These are phyloP conservation scores for Plectranthus barbatus DNA, from an alignment of 257 asterid species.

Conservation along the genomic window DNA sequence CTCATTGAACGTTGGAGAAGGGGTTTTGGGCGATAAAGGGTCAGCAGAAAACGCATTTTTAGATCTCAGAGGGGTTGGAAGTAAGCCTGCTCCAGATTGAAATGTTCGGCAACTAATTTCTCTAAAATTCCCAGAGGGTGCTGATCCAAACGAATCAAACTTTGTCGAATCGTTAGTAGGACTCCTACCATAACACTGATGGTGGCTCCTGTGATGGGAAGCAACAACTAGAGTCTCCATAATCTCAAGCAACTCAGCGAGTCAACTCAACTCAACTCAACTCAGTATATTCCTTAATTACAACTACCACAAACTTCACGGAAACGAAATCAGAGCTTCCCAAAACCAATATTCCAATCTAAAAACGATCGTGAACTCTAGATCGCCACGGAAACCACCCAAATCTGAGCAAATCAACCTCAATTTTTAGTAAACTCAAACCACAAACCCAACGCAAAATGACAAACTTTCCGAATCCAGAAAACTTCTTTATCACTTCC, in stretches of 20 bases:
- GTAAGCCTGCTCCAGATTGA: constrained; percentile 49
- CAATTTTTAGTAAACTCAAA: constrained; percentile 15
- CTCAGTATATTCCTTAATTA: not conserved
- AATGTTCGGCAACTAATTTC: constrained; percentile 55
- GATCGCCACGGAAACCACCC: constrained; percentile 57
- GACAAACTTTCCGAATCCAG: constrained; percentile 9
- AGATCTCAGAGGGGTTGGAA: constrained; percentile 47
- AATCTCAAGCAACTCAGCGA: constrained; percentile 10
- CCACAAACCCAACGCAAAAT: constrained; percentile 21
- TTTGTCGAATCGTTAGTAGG: constrained; percentile 18
- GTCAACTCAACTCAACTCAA: constrained; percentile 7
- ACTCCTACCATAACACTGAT: constrained; percentile 37
- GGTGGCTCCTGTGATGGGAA: constrained; percentile 41
- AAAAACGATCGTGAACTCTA: constrained; percentile 7
- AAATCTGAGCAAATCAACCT: constrained; percentile 30
- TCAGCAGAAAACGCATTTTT: constrained; percentile 15
- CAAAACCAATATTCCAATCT: not conserved
- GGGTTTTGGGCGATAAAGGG: constrained; percentile 29
- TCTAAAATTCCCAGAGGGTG: constrained; percentile 25
- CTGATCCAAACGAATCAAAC: constrained; percentile 31
- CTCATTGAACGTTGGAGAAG: constrained; percentile 12
- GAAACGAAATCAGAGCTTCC: constrained; percentile 2
- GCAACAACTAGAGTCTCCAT: constrained; percentile 66
- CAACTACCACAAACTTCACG: not conserved
- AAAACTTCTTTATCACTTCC: constrained; percentile 20